A percentile compares a stretch with the other conserved stretches of the same genome.
Evolutionary conservation across 2,329 filamentous ascomycete genomes (phyloP).

Genomic region (Alternaria arborescens): DNA sequence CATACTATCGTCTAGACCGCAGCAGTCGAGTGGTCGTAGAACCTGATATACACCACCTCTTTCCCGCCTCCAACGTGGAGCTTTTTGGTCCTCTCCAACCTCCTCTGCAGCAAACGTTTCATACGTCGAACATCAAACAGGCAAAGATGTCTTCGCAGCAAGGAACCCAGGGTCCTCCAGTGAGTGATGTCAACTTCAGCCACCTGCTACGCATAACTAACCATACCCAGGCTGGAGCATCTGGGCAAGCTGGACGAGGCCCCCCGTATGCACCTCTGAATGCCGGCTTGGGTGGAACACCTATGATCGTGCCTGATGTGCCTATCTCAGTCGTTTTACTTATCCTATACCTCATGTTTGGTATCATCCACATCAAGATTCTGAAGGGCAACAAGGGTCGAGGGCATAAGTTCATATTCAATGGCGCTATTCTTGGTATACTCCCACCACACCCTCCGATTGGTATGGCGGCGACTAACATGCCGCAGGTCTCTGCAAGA

Average conservation of each 20-base stretch:
- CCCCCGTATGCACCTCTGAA: constrained; percentile 44
- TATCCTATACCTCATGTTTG: constrained; percentile 52
- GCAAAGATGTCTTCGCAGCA: constrained; percentile 23
- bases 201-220: constrained; percentile 5
- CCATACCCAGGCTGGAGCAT: constrained; percentile 16
- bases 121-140: constrained; percentile 2
- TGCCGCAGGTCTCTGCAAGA: constrained; percentile 54
- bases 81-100: constrained; percentile 19
- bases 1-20: constrained; percentile 26
- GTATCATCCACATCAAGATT: constrained; percentile 53
- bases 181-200: constrained; percentile 9
- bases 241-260: constrained; percentile 9
- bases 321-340: constrained; percentile 54
- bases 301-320: constrained; percentile 50
- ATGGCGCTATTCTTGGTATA: constrained; percentile 53
- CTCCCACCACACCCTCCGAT: background rate
- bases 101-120: constrained; percentile 10
- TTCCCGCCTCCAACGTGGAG: constrained; percentile 9
- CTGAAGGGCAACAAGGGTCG: constrained; percentile 51
- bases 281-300: constrained; percentile 40
- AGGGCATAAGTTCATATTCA: constrained; percentile 57
- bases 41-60: constrained; percentile 33
- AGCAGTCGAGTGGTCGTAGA: constrained; percentile 16
- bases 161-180: constrained; percentile 15
- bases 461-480: constrained; percentile 17